phyloP scores from a whole-genome alignment of 139 green algal species.

The Deuterostichococcus epilithicus region DNA sequence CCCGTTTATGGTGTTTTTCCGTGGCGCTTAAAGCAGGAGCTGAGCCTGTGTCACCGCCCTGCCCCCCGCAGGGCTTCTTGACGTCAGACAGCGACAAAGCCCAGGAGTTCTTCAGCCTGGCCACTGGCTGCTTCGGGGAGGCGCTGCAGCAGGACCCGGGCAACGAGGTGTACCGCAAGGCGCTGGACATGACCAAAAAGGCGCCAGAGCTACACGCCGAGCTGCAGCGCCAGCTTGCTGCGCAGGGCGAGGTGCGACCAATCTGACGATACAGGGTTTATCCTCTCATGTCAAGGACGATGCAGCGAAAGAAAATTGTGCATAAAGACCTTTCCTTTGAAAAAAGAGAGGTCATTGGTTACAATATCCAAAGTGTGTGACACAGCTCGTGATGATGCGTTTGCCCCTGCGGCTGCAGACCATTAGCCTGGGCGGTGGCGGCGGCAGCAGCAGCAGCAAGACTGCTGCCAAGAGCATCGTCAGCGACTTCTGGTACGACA shows the following conservation, averaged over 20 bases:
- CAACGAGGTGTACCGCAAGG: constrained; percentile 93
- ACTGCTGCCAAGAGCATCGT: constrained; percentile 8
- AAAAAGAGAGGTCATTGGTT: background rate
- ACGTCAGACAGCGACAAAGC: constrained; percentile 53
- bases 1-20: too few species aligned
- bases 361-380: background rate
- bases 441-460: constrained; percentile 13
- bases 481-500: constrained; percentile 76
- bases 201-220: constrained; percentile 82
- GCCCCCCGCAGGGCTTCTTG: constrained; percentile 68
- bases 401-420: constrained; percentile 15
- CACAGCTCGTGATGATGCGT: background rate
- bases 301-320: too few species aligned
- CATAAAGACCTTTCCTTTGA: background rate
- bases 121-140: constrained; percentile 74
- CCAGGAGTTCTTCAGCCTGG: constrained; percentile 75
- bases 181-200: constrained; percentile 89
- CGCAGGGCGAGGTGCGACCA: constrained; percentile 2
- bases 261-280: background rate
- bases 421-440: constrained; percentile 13
- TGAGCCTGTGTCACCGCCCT: too few species aligned
- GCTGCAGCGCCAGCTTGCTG: constrained; percentile 78
- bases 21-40: too few species aligned
- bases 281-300: too few species aligned
- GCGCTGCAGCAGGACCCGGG: constrained; percentile 75